These are phyloP conservation scores for Ceratopteris richardii DNA, from an alignment of 75 land plant species.

Conservation along the genomic window DNA sequence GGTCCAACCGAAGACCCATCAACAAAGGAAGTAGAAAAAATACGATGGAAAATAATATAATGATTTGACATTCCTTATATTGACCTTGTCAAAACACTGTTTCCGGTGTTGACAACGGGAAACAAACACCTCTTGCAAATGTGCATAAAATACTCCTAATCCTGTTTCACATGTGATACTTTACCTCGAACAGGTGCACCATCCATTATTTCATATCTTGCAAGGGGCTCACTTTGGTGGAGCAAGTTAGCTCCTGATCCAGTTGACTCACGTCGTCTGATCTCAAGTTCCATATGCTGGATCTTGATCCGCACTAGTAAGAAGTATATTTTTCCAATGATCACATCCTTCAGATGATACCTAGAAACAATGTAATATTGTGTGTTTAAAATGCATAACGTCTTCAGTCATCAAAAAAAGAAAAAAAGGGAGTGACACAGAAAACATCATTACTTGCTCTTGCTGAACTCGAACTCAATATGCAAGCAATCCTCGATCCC, in stretches of 20 bases:
- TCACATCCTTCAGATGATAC: conserved; percentile 96
- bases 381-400: not conserved
- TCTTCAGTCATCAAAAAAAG: not conserved
- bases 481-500: conserved; percentile 99
- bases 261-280: conserved; percentile 92
- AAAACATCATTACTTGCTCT: conserved; percentile 99
- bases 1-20: no score
- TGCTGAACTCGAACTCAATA: conserved; percentile 97
- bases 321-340: conserved; percentile 94
- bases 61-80: no score
- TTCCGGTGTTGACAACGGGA: no score
- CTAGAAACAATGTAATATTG: conserved; percentile 24
- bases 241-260: conserved; percentile 95
- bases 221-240: conserved; percentile 97
- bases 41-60: no score
- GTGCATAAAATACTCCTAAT: no score
- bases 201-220: conserved; percentile 98
- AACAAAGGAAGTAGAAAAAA: no score
- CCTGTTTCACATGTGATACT: no score
- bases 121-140: no score
- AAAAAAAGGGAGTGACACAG: no score
- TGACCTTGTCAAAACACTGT: no score
- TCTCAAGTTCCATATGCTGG: conserved; percentile 99
- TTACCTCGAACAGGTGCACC: conserved; percentile 99
- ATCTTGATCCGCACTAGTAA: conserved; percentile 94